Evolutionary conservation across 805 yeast species (phyloP), one percentile per base, ranked within the genome.

Genomic region (Barnettozyma californica): DNA sequence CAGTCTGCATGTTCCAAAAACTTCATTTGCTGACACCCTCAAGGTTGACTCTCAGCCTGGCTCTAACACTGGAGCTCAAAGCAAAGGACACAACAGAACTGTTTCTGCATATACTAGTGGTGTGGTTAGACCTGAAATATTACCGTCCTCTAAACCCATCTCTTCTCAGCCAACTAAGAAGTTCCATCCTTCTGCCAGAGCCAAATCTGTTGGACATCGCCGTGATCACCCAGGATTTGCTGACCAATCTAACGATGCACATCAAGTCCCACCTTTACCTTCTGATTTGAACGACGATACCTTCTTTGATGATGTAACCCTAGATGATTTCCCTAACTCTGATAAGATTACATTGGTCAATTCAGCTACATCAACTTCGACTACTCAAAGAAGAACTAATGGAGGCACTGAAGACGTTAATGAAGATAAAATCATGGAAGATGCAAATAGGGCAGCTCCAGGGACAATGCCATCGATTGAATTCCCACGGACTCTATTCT

Each of bases 381-480:
- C n/a, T 16, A 16, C 21, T 3, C 36, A 26, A 4, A 49, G 53
- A 48, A 47, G 51, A 31, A 45, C 39, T 18, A 43, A 31, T 13
- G 36, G 37, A 10, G 45, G 48, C n/a, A 16, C 38, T 5, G 20
- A 9, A 11, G 72, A 70, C 46, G 58, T 74, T 41, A 63, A 77
- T 2, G 83, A 78, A 53, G 71, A 69, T 27, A 73, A 75, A 52
- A 75, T 79, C 41, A 64, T 80, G 50, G 69, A 66, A 13, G 66
- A 67, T 46, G 78, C 78, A 16, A 73, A 76, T 14, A 68, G 69
- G 51, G 90, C 95, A 13, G 78, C 81, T 48, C 80, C 84, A 2
- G 88, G 87, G 47, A 68, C 85, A 14, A 90, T 91, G 97, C 96
- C 95, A 25, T 89, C 97, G 0, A 89, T 92, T 64, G 97, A 91